Percentiles rank a stretch among this genome's conserved stretches.
These are phyloP conservation scores for Dissophora ornata DNA, from an alignment of 192 early-diverging fungal genomes.

Conservation along the genomic window DNA sequence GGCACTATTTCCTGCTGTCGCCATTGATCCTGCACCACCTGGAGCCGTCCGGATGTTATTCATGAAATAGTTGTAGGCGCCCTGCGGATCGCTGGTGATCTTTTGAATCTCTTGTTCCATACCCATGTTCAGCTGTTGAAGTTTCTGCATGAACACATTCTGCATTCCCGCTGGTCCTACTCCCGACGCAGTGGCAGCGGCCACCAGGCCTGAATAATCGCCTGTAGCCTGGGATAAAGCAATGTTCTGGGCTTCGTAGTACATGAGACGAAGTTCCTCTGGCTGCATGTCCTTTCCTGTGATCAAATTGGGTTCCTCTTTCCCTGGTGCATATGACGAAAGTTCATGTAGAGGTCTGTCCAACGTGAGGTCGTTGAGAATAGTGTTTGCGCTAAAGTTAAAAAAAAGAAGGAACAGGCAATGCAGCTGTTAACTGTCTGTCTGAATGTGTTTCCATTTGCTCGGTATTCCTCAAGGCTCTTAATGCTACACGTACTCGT, in stretches of 20 bases:
- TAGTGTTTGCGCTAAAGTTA: conserved; percentile 51
- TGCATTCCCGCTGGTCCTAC: conserved; percentile 40
- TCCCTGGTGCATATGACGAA: conserved; percentile 68
- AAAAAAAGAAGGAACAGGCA: neutral
- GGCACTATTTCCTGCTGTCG: conserved; percentile 9
- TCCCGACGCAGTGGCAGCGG: conserved; percentile 8
- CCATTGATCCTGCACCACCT: neutral
- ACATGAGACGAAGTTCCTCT: conserved; percentile 71
- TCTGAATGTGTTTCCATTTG: too few relatives aligned
- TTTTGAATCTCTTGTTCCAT: conserved; percentile 58
- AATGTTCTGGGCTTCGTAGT: conserved; percentile 51
- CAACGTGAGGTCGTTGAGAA: conserved; percentile 55
- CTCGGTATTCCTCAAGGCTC: too few relatives aligned
- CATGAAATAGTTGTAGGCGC: conserved; percentile 54
- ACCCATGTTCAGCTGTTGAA: conserved; percentile 31
- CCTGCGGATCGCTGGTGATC: conserved; percentile 43
- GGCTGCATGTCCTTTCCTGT: conserved; percentile 69
- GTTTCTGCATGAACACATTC: conserved; percentile 36
- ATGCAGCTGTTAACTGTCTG: too few relatives aligned
- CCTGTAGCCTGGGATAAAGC: conserved; percentile 24
- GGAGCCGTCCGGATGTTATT: conserved; percentile 33
- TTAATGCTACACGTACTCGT: conserved; percentile 51
- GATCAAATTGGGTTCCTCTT: conserved; percentile 68
- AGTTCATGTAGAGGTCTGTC: conserved; percentile 65
- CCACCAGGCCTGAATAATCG: conserved; percentile 29